phyloP scores from a whole-genome alignment of 768 basidiomycete genomes.

The Grammothele lineata region DNA sequence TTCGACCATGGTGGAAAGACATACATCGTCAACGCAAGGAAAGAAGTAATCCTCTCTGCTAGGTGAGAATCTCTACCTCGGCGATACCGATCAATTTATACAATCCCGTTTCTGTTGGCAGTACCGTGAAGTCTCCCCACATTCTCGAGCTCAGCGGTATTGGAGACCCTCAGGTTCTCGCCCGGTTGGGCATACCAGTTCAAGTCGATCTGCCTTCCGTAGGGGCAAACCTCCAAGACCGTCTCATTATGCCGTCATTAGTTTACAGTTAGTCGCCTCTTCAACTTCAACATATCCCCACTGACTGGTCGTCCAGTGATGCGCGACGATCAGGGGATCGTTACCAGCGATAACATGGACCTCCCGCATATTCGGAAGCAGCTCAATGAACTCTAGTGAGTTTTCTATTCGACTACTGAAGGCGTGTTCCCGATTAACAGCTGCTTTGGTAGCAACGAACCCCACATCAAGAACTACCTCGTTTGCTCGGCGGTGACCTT shows the following conservation, averaged over 20 bases:
- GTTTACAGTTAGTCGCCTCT: too few species aligned
- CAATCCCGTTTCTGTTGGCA: slow-evolving; percentile 16
- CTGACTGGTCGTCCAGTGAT: too few species aligned
- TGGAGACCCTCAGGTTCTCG: slow-evolving; percentile 32
- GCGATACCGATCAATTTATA: too few species aligned
- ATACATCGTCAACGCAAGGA: slow-evolving; percentile 30
- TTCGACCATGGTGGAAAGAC: slow-evolving; percentile 27
- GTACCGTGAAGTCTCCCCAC: slow-evolving; percentile 42
- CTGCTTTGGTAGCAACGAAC: too few species aligned
- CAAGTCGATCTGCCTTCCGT: slow-evolving; percentile 41
- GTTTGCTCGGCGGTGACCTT: slow-evolving; percentile 1
- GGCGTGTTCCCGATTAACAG: too few species aligned
- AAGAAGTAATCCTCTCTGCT: slow-evolving; percentile 41
- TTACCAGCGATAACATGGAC: slow-evolving; percentile 6
- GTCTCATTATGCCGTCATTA: slow-evolving; percentile 22
- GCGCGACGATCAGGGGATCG: background rate
- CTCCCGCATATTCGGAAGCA: slow-evolving; percentile 1
- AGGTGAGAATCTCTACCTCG: too few species aligned
- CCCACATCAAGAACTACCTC: too few species aligned
- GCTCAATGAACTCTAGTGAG: slow-evolving; percentile 6
- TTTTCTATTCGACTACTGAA: too few species aligned
- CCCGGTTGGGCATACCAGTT: slow-evolving; percentile 30
- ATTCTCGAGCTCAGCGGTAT: slow-evolving; percentile 48
- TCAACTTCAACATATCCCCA: too few species aligned
- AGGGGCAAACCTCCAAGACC: slow-evolving; percentile 46